phyloP scores from a whole-genome alignment of 2,329 filamentous ascomycete species.

The Didymella keratinophila region DNA sequence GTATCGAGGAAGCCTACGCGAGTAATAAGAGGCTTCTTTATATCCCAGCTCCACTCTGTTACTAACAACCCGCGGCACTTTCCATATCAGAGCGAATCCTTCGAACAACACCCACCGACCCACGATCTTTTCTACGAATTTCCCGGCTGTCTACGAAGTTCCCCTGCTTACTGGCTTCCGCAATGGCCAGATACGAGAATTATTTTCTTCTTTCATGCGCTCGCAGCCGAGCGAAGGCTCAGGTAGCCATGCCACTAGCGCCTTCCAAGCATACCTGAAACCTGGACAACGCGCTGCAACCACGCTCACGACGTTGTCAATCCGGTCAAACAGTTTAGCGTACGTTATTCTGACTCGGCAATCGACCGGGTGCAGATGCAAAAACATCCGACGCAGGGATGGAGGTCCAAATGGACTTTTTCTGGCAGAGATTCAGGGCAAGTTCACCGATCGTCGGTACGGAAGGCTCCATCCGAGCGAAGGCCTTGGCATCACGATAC shows the following conservation, averaged over 20 bases:
- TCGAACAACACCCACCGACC: conserved; percentile 6
- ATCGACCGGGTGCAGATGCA: background rate
- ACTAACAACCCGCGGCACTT: conserved; percentile 17
- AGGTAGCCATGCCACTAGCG: conserved; percentile 12
- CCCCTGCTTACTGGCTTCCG: background rate
- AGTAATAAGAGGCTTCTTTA: conserved; percentile 7
- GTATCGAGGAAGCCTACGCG: background rate
- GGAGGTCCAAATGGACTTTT: background rate
- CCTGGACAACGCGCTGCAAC: conserved; percentile 20
- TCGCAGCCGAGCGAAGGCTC: background rate
- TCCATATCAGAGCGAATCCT: conserved; percentile 14
- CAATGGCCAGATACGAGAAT: background rate
- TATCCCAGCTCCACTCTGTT: conserved; percentile 16
- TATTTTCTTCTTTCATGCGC: background rate
- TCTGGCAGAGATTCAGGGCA: conserved; percentile 12
- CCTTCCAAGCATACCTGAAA: conserved; percentile 18
- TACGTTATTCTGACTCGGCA: conserved; percentile 11
- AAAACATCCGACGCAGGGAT: conserved; percentile 3
- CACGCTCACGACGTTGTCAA: background rate
- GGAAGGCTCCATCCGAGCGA: conserved; percentile 22
- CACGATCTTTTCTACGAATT: conserved; percentile 1
- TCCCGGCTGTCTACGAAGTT: background rate
- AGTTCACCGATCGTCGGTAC: conserved; percentile 30
- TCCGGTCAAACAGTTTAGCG: background rate
- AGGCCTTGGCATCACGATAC: conserved; percentile 33